phyloP scores from a whole-genome alignment of 208 protist species.

The Novymonas esmeraldas region DNA sequence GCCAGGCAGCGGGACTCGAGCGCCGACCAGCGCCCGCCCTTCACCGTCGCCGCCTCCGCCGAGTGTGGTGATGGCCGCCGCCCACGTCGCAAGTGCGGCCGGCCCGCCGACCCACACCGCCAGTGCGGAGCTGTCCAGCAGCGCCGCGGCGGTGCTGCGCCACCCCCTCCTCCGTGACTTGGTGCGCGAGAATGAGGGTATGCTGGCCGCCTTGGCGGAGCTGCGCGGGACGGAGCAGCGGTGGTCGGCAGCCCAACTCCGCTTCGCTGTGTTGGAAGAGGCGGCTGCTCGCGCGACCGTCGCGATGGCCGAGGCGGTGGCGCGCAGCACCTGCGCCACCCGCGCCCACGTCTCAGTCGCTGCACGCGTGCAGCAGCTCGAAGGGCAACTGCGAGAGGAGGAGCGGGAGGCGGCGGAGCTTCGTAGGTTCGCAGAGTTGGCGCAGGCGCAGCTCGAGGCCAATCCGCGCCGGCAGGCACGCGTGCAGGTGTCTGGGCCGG shows the following conservation, averaged over 20 bases:
- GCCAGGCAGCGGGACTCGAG: too few relatives aligned
- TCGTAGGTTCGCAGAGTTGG: constrained; percentile 48
- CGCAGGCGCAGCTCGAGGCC: constrained; percentile 42
- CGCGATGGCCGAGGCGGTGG: constrained; percentile 20
- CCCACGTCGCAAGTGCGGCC: too few relatives aligned
- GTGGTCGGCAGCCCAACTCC: not conserved
- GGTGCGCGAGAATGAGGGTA: constrained; percentile 53
- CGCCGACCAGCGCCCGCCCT: too few relatives aligned
- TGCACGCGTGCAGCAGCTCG: constrained; percentile 6
- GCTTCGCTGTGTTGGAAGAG: constrained; percentile 6
- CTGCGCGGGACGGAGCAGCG: constrained; percentile 15
- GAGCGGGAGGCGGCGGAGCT: constrained; percentile 33
- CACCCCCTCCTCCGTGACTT: constrained; percentile 54
- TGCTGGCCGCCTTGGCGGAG: constrained; percentile 41
- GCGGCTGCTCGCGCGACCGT: constrained; percentile 15
- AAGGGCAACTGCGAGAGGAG: constrained; percentile 25
- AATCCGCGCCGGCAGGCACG: not conserved
- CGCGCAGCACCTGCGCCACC: constrained; percentile 5
- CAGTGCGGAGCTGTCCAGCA: too few relatives aligned
- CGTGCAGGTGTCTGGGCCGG: not conserved
- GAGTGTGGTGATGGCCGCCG: too few relatives aligned
- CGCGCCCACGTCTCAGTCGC: constrained; percentile 11
- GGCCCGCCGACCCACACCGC: too few relatives aligned
- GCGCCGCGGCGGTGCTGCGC: constrained; percentile 11
- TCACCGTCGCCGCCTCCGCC: too few relatives aligned